Conservation (phyloP, 352 stramenopile genomes). For the Globisporangium recalcitrans region DNA sequence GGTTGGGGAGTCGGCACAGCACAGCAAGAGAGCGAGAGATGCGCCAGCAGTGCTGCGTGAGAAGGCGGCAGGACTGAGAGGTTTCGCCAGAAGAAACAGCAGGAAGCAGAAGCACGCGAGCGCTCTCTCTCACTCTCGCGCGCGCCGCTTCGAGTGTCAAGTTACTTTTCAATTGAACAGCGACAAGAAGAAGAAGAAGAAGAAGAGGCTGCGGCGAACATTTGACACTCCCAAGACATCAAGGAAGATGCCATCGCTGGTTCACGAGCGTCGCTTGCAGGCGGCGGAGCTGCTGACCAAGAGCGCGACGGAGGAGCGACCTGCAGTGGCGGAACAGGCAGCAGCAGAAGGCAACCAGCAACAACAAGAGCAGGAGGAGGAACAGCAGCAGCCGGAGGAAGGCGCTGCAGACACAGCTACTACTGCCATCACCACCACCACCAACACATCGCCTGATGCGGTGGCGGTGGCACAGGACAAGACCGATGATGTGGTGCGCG, state of each 20-base stretch:
- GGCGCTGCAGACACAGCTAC: not conserved
- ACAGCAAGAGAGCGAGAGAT: not conserved
- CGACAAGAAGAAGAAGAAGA: not conserved
- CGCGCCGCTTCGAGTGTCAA: not conserved
- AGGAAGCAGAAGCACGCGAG: too few species aligned
- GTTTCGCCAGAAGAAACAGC: not conserved
- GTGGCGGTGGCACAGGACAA: not conserved
- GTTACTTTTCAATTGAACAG: not conserved
- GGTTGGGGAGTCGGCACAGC: not conserved
- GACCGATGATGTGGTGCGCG: not conserved
- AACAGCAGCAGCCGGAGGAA: not conserved
- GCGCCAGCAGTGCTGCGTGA: not conserved
- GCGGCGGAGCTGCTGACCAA: conserved; percentile 5
- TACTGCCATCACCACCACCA: not conserved
- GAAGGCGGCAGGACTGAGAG: not conserved
- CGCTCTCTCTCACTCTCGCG: not conserved
- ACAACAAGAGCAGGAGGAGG: not conserved
- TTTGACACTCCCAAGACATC: not conserved
- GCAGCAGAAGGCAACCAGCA: not conserved
- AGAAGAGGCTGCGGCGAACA: not conserved
- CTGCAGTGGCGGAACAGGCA: not conserved
- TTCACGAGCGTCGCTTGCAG: not conserved
- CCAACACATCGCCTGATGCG: not conserved
- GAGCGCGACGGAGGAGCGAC: not conserved
- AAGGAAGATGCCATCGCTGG: not conserved